Conservation (phyloP, 2,329 filamentous ascomycete genomes). For the Ilyonectria sp. region DNA sequence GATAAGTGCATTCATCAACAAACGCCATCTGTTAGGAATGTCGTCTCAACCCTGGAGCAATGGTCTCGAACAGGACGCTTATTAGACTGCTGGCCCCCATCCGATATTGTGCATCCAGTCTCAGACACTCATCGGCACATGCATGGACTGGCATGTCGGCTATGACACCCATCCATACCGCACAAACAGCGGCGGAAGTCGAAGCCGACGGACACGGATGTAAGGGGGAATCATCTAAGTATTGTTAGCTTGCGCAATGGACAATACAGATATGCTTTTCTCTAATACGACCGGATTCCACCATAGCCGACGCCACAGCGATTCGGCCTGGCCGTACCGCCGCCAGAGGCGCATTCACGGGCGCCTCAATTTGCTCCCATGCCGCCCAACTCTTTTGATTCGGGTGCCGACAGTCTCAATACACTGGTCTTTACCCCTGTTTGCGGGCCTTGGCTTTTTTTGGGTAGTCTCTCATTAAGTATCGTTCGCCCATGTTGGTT, state of each 20-base stretch:
- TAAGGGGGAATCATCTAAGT: neutral
- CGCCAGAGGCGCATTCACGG: neutral
- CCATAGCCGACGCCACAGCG: neutral
- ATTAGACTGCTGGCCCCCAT: neutral
- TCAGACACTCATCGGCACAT: neutral
- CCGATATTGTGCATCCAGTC: neutral
- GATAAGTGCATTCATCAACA: neutral
- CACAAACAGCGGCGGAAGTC: neutral
- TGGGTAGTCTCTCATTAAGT: neutral
- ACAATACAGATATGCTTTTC: neutral
- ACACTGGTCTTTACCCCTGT: neutral
- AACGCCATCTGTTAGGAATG: conserved; percentile 2
- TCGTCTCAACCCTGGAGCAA: neutral
- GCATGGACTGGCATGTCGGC: neutral
- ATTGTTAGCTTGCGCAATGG: neutral
- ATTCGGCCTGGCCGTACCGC: neutral
- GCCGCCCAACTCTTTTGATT: conserved; percentile 6
- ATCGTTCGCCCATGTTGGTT: neutral
- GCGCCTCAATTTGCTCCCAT: neutral
- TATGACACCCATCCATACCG: neutral
- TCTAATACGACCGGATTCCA: neutral
- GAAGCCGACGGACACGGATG: neutral
- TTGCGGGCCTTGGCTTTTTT: neutral
- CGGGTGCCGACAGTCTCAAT: too few relatives aligned
- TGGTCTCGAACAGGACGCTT: neutral